These are phyloP conservation scores for Globisporangium rhizosaccharum DNA, from an alignment of 352 stramenopile genomes.

Conservation along the genomic window DNA sequence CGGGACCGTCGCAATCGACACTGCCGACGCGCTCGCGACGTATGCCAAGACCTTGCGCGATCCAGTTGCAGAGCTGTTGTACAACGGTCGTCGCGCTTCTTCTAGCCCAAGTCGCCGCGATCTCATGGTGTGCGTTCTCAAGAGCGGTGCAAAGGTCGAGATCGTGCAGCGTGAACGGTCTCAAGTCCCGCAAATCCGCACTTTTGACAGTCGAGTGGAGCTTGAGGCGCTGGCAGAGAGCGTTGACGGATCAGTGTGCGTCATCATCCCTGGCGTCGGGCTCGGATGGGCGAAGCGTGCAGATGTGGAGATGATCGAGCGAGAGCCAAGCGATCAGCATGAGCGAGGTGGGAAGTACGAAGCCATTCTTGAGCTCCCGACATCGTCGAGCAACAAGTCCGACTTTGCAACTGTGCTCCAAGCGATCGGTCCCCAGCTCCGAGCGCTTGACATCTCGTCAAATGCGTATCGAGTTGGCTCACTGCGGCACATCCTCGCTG, in stretches of 20 bases:
- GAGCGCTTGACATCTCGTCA: not conserved
- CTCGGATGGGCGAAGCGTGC: not conserved
- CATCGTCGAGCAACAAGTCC: not conserved
- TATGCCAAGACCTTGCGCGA: not conserved
- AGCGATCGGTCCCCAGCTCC: not conserved
- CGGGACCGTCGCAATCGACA: not conserved
- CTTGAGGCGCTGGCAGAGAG: not conserved
- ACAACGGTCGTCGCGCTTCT: not conserved
- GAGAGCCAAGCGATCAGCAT: not conserved
- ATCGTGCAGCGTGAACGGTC: not conserved
- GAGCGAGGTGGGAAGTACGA: not conserved
- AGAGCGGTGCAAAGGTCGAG: not conserved
- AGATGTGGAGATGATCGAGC: conserved; percentile 4
- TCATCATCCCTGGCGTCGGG: conserved; percentile 1
- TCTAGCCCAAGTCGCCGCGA: not conserved
- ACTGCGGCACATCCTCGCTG: not conserved
- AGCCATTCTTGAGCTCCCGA: not conserved
- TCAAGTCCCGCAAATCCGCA: not conserved
- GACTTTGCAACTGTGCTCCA: not conserved
- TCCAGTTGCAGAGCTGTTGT: not conserved
- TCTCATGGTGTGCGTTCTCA: not conserved
- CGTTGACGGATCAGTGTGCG: not conserved
- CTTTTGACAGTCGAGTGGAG: not conserved
- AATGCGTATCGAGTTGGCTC: not conserved
- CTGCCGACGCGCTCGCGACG: not conserved